Evolutionary conservation across 768 basidiomycete species (phyloP).

Genomic region (Termitomyces sp.): DNA sequence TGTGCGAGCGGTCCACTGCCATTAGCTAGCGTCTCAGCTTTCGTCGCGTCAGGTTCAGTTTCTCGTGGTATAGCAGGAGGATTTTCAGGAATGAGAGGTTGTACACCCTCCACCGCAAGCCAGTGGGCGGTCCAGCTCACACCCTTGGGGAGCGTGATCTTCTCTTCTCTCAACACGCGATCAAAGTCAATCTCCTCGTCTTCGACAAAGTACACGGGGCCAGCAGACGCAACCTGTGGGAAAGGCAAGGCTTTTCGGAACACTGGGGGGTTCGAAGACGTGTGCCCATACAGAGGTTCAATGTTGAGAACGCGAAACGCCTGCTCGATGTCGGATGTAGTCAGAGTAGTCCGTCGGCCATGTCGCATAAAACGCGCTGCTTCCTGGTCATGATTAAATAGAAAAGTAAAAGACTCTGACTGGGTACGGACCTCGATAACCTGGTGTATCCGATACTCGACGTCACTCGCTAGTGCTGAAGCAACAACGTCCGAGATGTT

Average conservation of each 20-base stretch:
- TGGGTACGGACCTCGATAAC: conserved; percentile 69
- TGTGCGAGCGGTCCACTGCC: conserved; percentile 13
- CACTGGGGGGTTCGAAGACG: conserved; percentile 52
- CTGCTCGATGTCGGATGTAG: conserved; percentile 87
- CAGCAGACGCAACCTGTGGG: conserved; percentile 44
- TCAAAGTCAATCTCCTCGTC: conserved; percentile 99
- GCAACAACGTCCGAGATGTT: conserved; percentile 77
- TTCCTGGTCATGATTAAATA: conserved; percentile 49
- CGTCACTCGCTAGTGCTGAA: conserved; percentile 86
- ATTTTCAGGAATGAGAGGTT: conserved; percentile 29
- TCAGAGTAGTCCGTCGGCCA: conserved; percentile 84
- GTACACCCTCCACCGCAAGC: conserved; percentile 97
- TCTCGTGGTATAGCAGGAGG: conserved; percentile 18
- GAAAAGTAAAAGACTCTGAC: not conserved
- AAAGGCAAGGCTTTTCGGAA: conserved; percentile 59
- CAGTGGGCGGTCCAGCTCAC: conserved; percentile 93
- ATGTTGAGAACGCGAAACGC: conserved; percentile 93
- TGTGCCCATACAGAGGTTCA: conserved; percentile 90
- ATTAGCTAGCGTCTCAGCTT: conserved; percentile 21
- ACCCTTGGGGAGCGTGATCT: conserved; percentile 74
- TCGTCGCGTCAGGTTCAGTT: conserved; percentile 24
- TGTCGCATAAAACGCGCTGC: conserved; percentile 97
- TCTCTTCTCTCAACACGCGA: conserved; percentile 80
- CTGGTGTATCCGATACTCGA: conserved; percentile 94
- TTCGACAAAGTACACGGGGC: conserved; percentile 86